Base-by-base conservation (phyloP, 1,284 basidiomycete genomes). In the Microbotryomycetes sp. region DNA sequence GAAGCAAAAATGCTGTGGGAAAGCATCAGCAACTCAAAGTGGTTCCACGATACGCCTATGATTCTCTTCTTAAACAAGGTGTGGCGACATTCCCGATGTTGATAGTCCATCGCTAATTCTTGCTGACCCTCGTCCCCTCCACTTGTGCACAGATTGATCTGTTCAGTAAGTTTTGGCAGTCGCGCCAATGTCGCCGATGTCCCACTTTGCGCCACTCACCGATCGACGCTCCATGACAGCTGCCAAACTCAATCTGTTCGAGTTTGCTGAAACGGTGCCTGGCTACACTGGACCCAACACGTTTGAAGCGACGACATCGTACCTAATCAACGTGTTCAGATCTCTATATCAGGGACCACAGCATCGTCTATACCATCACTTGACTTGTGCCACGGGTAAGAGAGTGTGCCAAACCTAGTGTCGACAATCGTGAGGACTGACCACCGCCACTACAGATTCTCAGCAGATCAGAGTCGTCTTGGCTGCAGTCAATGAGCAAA, bases 331-430 rank as follows among this genome's bases (percentile, higher is more conserved):
- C 51, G 63, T 68, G 12, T 76, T 76, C 54, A 66, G 67, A 53
- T 62, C 64, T 29, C 63, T 75, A 30, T 75, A 75, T 65, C 68
- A 69, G 55, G 70, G 67, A 58, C 68, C 69, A 36, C 62, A 65
- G 19, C 72, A 74, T 59, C 69, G 71, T 4, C 67, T 76, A 55
- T 75, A 73, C 50, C 25, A 51, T 2, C 68, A 70, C 45, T 71
- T 73, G 46, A 76, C 74, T 15, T 76, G 75, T 56, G 74, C 74
- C 1, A 75, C 74, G 6, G 73, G 73, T 74, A 62, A 14, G 68
- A 52, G 15, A 66, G 36, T 42, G 36, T 42, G 19, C n/a, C n/a
- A n/a, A n/a, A n/a, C n/a, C n/a, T n/a, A n/a, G n/a, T n/a, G n/a
- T n/a, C n/a, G n/a, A n/a, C n/a, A n/a, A n/a, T n/a, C n/a, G n/a